Conservation (phyloP, 2,329 filamentous ascomycete species). For the Purpureocillium lavendulum region DNA sequence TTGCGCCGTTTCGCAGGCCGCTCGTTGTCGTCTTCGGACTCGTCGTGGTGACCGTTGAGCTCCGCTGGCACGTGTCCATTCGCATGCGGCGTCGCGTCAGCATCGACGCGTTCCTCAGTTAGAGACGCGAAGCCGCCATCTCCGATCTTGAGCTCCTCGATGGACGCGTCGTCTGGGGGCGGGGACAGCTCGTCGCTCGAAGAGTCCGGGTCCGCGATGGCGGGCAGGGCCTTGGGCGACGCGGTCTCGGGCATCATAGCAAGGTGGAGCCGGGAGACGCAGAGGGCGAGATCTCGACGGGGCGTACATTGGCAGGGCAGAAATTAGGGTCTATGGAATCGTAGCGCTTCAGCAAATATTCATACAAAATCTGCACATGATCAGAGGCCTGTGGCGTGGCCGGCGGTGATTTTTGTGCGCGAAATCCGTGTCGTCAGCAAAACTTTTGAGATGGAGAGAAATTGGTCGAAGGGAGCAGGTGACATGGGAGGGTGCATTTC, state of each 20-base stretch:
- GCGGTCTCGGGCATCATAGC: constrained; percentile 53
- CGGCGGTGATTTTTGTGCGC: constrained; percentile 33
- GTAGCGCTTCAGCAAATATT: constrained; percentile 34
- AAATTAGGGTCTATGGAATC: constrained; percentile 49
- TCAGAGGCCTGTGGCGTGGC: constrained; percentile 39
- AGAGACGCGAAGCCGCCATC: constrained; percentile 7
- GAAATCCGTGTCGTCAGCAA: constrained; percentile 40
- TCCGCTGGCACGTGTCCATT: constrained; percentile 27
- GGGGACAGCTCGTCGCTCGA: constrained; percentile 13
- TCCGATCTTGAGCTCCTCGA: constrained; percentile 8
- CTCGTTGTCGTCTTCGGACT: constrained; percentile 27
- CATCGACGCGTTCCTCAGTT: constrained; percentile 10
- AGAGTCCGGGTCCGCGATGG: constrained; percentile 19
- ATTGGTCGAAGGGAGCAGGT: constrained; percentile 13
- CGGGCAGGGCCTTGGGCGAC: constrained; percentile 35
- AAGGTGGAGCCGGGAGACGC: constrained; percentile 32
- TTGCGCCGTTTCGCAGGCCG: constrained; percentile 59
- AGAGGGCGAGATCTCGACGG: constrained; percentile 44
- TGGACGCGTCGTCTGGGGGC: constrained; percentile 11
- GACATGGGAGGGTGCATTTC: constrained; percentile 6
- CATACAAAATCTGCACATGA: constrained; percentile 45
- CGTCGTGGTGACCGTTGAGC: constrained; percentile 52
- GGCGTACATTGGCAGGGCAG: constrained; percentile 47
- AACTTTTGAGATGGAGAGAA: constrained; percentile 34
- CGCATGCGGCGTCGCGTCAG: constrained; percentile 14